Evolutionary conservation across 176 grass and related monocot genomes (phyloP), one percentile per base, ranked within the genome.

Genomic region (Ampelocalamus luodianensis): DNA sequence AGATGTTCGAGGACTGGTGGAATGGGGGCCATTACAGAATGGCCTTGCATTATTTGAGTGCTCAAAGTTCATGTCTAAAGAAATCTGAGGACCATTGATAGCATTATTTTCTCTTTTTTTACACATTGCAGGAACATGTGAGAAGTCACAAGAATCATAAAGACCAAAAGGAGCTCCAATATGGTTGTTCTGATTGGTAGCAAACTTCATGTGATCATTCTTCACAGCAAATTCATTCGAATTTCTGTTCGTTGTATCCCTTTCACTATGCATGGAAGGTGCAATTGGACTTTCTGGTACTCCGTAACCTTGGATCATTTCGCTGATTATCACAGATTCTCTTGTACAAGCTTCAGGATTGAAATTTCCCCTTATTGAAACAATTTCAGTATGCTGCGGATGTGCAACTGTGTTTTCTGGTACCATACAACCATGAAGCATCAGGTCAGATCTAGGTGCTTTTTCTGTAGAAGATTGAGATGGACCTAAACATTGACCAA

Each of bases 41-140:
- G 53, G 38, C 17, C 32, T 80, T 70, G 26, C 17, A n/a, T 27
- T 76, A 51, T 71, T 70, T 45, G 61, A 43, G 16, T 88, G 76
- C 7, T 68, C n/a, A 54, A 82, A 71, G 22, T 74, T 81, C n/a
- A 18, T 58, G 10, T 34, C 51, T 84, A 83, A 88, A 80, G 48
- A 88, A 88, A 64, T 46, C 27, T 43, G 84, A 76, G 72, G 80
- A 65, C 59, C 63, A 79, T 10, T 74, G 82, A 90, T 82, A 90
- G 79, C 44, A 70, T 74, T 82, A 72, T 88, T 55, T 8, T 90
- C 76, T 89, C 82, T 90, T 89, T 91, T 94, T 78, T 49, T 88
- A 74, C 79, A 62, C 27, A 62, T 85, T 22, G 46, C 37, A 45
- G 71, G 73, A 42, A 87, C 24, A 93, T 82, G 80, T 39, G 74